These are phyloP conservation scores for Neurospora hispaniola DNA, from an alignment of 495 filamentous ascomycete species.

Conservation along the genomic window DNA sequence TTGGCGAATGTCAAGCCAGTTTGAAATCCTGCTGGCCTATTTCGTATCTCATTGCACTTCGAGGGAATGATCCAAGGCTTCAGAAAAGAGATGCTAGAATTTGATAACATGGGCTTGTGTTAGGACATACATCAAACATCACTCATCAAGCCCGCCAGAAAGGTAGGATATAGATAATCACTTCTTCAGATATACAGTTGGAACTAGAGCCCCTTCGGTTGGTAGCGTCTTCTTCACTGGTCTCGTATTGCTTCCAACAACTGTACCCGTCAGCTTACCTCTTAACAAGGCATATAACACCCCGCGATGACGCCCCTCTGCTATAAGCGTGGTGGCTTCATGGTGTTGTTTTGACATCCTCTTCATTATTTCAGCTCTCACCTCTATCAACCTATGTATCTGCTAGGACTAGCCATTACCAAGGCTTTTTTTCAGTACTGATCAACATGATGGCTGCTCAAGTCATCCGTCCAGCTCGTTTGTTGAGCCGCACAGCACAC, in stretches of 20 bases:
- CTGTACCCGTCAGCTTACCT: not conserved
- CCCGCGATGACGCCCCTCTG: not conserved
- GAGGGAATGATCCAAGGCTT: not conserved
- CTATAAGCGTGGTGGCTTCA: not conserved
- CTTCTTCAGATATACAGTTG: not conserved
- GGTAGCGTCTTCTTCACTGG: not conserved
- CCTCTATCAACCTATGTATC: not conserved
- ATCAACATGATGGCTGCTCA: not conserved
- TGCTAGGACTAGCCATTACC: not conserved
- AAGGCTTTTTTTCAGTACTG: not conserved
- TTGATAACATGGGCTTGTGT: not conserved
- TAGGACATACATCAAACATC: not conserved
- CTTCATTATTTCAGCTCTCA: not conserved
- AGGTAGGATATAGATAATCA: not conserved
- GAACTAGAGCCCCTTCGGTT: not conserved
- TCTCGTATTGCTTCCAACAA: not conserved
- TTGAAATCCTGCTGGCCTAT: not conserved
- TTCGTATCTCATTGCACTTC: not conserved
- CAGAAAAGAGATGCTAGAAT: not conserved
- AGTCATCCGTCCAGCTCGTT: conserved; percentile 9
- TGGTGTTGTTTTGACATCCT: not conserved
- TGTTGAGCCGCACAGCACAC: conserved; percentile 14
- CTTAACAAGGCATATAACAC: not conserved
- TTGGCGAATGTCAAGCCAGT: not conserved
- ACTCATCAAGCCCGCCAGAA: not conserved